Percentiles rank a stretch among this genome's conserved stretches.
phyloP scores from a whole-genome alignment of 257 asterid genomes.

The Ilex asprella region DNA sequence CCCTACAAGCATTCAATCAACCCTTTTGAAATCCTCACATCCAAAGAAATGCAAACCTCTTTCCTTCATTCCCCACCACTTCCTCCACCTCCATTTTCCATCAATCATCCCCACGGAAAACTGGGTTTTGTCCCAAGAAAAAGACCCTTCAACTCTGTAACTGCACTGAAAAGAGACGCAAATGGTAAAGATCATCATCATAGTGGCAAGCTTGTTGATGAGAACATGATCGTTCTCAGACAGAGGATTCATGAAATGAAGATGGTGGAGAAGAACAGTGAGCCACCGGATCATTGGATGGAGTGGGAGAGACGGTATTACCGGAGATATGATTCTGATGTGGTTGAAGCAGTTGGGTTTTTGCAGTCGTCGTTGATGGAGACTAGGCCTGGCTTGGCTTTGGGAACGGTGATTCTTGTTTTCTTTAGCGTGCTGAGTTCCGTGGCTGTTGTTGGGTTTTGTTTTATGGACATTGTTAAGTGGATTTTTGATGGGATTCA shows the following conservation, averaged over 20 bases:
- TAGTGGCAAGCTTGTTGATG: constrained; percentile 18
- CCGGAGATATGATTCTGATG: constrained; percentile 19
- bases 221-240: constrained; percentile 26
- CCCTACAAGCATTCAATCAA: too few relatives aligned
- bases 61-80: neutral
- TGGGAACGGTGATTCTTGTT: constrained; percentile 24
- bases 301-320: constrained; percentile 20
- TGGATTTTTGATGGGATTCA: constrained; percentile 1
- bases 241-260: constrained; percentile 32
- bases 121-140: neutral
- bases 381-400: constrained; percentile 30
- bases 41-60: neutral
- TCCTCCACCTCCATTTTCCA: neutral
- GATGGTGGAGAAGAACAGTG: constrained; percentile 31
- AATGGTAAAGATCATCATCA: neutral
- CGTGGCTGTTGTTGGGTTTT: constrained; percentile 5
- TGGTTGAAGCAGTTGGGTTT: constrained; percentile 31
- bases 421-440: constrained; percentile 25
- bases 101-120: neutral
- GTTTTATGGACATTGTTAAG: constrained; percentile 13
- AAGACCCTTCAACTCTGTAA: neutral
- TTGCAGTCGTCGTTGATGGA: constrained; percentile 36
- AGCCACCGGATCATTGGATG: constrained; percentile 25
- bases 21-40: too few relatives aligned
- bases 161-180: constrained; percentile 20